phyloP scores from a whole-genome alignment of 306 rosid genomes.

The Astragalus membranaceus region DNA sequence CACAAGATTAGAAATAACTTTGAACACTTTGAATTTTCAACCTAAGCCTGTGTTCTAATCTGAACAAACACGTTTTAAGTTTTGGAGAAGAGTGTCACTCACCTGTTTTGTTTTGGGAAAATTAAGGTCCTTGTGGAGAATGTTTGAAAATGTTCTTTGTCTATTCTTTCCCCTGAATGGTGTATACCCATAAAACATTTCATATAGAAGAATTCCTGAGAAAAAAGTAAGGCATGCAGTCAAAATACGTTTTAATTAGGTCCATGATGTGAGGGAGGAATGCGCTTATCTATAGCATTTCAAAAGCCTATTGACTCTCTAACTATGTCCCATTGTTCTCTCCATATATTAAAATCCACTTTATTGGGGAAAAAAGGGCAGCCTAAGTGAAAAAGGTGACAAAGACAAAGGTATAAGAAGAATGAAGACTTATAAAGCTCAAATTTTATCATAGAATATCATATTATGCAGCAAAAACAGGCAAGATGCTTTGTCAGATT shows the following conservation, averaged over 20 bases:
- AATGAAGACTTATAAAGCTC: no score
- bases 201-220: conserved; percentile 77
- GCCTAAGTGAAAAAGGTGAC: no score
- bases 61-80: background rate
- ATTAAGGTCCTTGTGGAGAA: conserved; percentile 90
- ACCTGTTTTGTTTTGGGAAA: conserved; percentile 72
- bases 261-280: no score
- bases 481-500: no score
- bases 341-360: no score
- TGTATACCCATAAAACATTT: conserved; percentile 88
- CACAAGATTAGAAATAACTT: background rate
- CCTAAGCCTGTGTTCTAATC: background rate
- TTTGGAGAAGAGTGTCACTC: conserved; percentile 5
- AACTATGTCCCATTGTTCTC: background rate
- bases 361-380: no score
- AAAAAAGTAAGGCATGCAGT: background rate
- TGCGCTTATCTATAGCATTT: no score
- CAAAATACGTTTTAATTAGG: no score
- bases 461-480: no score
- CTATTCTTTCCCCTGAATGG: conserved; percentile 93
- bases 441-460: no score
- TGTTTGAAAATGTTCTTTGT: conserved; percentile 82
- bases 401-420: no score
- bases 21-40: background rate
- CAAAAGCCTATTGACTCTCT: no score